These are phyloP conservation scores for Oryza rufipogon DNA, from an alignment of 176 grass and related monocot species.

Conservation along the genomic window DNA sequence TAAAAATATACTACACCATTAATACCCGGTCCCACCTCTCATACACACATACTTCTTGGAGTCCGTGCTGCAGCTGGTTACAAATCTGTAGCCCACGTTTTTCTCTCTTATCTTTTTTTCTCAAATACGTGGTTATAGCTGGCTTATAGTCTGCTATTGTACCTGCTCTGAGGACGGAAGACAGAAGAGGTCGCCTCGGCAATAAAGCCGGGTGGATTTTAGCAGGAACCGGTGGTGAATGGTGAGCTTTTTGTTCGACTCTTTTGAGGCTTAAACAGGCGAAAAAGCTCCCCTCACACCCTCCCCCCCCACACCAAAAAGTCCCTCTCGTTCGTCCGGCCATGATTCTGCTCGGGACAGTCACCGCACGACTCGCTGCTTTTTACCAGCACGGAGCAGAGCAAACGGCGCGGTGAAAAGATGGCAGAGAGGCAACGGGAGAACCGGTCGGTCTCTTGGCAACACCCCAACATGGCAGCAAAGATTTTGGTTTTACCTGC, in stretches of 20 bases:
- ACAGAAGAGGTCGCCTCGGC: background rate
- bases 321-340: background rate
- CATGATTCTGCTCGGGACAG: constrained; percentile 30
- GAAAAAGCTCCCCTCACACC: background rate
- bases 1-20: too few species aligned
- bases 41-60: too few species aligned
- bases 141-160: too few species aligned
- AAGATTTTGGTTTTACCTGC: background rate
- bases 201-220: background rate
- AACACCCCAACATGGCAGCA: background rate
- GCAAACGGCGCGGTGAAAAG: constrained; percentile 23
- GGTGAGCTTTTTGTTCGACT: background rate
- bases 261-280: background rate
- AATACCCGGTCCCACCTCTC: too few species aligned
- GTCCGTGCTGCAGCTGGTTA: too few species aligned
- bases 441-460: background rate
- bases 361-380: background rate
- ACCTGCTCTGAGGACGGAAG: too few species aligned
- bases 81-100: too few species aligned
- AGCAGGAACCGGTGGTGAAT: background rate
- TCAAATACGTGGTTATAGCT: too few species aligned
- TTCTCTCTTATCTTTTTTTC: too few species aligned
- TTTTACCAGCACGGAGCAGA: background rate
- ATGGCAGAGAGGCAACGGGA: background rate
- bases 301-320: background rate